These are phyloP conservation scores for Byssothecium circinans DNA, from an alignment of 2,329 filamentous ascomycete species.

Conservation along the genomic window DNA sequence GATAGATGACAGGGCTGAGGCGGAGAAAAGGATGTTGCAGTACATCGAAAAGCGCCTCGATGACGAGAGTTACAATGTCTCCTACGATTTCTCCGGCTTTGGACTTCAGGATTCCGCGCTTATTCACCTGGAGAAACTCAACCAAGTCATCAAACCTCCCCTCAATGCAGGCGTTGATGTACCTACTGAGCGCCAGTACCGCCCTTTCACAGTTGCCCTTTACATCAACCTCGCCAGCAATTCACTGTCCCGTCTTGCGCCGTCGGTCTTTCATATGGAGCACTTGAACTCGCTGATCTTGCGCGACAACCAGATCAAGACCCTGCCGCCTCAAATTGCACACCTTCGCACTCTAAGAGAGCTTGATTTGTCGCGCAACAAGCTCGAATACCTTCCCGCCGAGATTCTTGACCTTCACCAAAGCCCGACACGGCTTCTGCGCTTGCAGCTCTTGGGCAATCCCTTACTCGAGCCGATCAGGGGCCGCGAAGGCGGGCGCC, in stretches of 20 bases:
- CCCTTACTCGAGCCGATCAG: constrained; percentile 2
- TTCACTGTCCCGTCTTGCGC: constrained; percentile 19
- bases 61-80: background rate
- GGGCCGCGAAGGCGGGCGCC: background rate
- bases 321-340: constrained; percentile 31
- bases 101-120: constrained; percentile 11
- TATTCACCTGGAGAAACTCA: constrained; percentile 22
- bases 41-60: background rate
- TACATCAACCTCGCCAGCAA: constrained; percentile 28
- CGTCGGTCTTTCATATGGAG: constrained; percentile 28
- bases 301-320: constrained; percentile 26
- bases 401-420: constrained; percentile 25
- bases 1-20: constrained; percentile 10
- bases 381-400: constrained; percentile 26
- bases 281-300: constrained; percentile 30
- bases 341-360: constrained; percentile 20
- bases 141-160: constrained; percentile 26
- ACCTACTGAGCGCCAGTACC: constrained; percentile 32
- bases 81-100: background rate
- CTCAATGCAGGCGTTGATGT: constrained; percentile 28
- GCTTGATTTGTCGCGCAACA: constrained; percentile 29
- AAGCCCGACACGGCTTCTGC: constrained; percentile 17
- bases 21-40: background rate
- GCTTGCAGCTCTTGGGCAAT: constrained; percentile 19
- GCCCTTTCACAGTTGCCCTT: constrained; percentile 32